Evolutionary conservation across 2,329 filamentous ascomycete species (phyloP).

Genomic region (Aspergillus hiratsukae): DNA sequence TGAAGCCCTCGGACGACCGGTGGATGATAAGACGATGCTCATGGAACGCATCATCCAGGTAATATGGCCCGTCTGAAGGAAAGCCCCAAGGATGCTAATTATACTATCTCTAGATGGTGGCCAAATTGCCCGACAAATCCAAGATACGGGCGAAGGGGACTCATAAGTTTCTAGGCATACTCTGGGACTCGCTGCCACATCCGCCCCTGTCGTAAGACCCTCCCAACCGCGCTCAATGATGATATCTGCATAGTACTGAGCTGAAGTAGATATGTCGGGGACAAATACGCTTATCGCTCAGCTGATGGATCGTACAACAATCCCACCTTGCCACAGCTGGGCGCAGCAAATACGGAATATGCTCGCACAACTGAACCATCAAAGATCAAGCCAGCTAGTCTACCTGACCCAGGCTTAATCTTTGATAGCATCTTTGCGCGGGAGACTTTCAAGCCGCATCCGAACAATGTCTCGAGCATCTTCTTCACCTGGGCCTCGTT

Average conservation of each 20-base stretch:
- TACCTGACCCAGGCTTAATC: constrained; percentile 60
- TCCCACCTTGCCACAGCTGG: constrained; percentile 59
- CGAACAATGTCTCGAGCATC: constrained; percentile 68
- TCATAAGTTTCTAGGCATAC: constrained; percentile 61
- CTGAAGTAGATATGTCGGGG: constrained; percentile 37
- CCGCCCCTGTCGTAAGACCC: constrained; percentile 59
- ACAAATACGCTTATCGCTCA: constrained; percentile 61
- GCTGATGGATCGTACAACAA: constrained; percentile 72
- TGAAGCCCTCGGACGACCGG: constrained; percentile 59
- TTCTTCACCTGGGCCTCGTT: constrained; percentile 70
- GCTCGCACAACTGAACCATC: constrained; percentile 60
- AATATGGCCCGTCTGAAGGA: constrained; percentile 5
- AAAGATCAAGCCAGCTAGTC: constrained; percentile 56
- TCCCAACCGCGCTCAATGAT: neutral
- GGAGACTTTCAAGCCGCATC: constrained; percentile 48
- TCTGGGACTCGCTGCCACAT: constrained; percentile 70
- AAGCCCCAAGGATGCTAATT: neutral
- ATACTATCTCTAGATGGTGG: constrained; percentile 50
- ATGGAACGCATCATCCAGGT: constrained; percentile 67
- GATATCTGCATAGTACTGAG: constrained; percentile 5
- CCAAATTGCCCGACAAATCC: constrained; percentile 59
- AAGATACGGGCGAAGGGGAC: constrained; percentile 60
- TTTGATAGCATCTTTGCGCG: constrained; percentile 44
- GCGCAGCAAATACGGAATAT: constrained; percentile 64
- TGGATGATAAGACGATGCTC: constrained; percentile 72